Percentiles rank a stretch among this genome's conserved stretches.
These are phyloP conservation scores for Quaeritorhiza haematococci DNA, from an alignment of 371 early-diverging fungal species.

Conservation along the genomic window DNA sequence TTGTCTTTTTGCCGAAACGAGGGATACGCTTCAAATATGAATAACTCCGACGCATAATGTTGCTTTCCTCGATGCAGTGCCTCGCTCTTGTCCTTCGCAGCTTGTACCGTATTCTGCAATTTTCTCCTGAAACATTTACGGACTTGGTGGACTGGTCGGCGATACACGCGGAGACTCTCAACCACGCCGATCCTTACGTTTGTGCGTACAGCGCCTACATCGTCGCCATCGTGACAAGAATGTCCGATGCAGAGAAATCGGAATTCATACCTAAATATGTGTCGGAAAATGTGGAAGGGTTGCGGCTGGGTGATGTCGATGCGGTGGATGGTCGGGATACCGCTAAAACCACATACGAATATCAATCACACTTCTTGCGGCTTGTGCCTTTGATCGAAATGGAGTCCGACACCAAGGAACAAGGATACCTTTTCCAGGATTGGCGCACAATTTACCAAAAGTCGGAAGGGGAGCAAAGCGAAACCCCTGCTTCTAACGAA, in stretches of 20 bases:
- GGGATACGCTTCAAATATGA: neutral
- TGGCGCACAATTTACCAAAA: slow-evolving; percentile 1
- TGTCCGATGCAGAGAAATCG: slow-evolving; percentile 24
- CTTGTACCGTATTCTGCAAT: slow-evolving; percentile 5
- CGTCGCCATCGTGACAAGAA: slow-evolving; percentile 24
- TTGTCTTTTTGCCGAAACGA: neutral
- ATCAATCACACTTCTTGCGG: neutral
- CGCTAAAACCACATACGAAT: neutral
- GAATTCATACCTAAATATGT: slow-evolving; percentile 9
- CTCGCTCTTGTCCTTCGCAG: slow-evolving; percentile 34
- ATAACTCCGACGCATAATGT: slow-evolving; percentile 17
- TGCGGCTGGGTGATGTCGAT: neutral
- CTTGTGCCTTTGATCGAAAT: slow-evolving; percentile 12
- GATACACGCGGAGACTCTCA: neutral
- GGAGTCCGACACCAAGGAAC: slow-evolving; percentile 8
- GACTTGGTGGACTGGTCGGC: neutral
- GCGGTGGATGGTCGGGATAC: neutral
- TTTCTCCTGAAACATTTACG: neutral
- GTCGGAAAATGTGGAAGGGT: neutral
- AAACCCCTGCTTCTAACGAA: slow-evolving; percentile 21
- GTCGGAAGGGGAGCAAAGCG: neutral
- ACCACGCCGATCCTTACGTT: neutral
- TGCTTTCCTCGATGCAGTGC: slow-evolving; percentile 24
- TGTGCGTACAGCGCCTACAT: slow-evolving; percentile 23
- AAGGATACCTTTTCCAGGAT: slow-evolving; percentile 1